Percentiles rank a stretch among this genome's conserved stretches.
Evolutionary conservation across 768 basidiomycete genomes (phyloP).

Genomic region (Cytidiella melzeri): DNA sequence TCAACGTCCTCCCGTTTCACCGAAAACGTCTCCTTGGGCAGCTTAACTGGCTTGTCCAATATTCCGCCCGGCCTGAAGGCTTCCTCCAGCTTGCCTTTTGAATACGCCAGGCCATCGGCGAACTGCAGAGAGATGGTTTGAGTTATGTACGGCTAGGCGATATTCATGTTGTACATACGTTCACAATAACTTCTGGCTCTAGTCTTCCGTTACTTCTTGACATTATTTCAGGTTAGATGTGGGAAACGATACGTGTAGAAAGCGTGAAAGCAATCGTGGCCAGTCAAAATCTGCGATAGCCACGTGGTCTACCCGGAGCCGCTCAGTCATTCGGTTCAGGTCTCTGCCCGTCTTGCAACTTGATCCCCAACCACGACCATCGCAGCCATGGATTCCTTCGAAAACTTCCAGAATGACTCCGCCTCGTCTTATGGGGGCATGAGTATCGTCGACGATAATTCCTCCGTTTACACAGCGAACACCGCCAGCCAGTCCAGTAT

Average conservation of each 20-base stretch:
- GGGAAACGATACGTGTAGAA: no score
- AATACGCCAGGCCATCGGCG: conserved; percentile 59
- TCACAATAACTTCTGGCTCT: conserved; percentile 62
- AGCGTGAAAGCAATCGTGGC: no score
- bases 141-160: not conserved
- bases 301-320: not conserved
- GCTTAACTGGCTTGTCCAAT: conserved; percentile 49
- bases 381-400: conserved; percentile 68
- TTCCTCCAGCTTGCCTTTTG: conserved; percentile 61
- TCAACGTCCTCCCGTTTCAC: conserved; percentile 61
- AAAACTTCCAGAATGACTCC: conserved; percentile 82
- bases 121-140: conserved; percentile 40
- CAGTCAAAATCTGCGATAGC: not conserved
- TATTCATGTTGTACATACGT: conserved; percentile 40
- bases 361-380: not conserved
- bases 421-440: conserved; percentile 74
- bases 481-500: conserved; percentile 45
- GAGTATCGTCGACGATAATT: conserved; percentile 71
- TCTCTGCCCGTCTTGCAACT: not conserved
- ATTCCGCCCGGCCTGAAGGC: conserved; percentile 47
- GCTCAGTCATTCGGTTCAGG: not conserved
- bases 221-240: not conserved
- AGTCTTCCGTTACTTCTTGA: conserved; percentile 45
- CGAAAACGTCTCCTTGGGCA: conserved; percentile 34
- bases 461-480: conserved; percentile 73